Evolutionary conservation across 495 filamentous ascomycete species (phyloP).

Genomic region (Hypomontagnella monticulosa): DNA sequence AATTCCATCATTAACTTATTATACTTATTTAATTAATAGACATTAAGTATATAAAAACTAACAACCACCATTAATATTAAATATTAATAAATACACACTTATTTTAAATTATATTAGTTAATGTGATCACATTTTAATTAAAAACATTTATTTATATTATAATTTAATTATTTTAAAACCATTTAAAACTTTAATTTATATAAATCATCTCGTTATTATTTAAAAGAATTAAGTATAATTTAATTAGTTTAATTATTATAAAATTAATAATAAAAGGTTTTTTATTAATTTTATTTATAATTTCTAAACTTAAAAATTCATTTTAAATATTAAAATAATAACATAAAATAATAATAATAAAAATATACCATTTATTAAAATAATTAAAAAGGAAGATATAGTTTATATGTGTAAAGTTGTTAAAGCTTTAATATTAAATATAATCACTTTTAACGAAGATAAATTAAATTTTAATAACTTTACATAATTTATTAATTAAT

Average conservation of each 20-base stretch:
- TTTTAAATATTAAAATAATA: not conserved
- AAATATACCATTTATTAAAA: not conserved
- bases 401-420: not conserved
- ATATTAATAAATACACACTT: not conserved
- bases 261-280: not conserved
- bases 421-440: not conserved
- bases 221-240: not conserved
- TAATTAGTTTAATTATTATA: not conserved
- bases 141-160: not conserved
- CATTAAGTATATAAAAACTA: too few relatives aligned
- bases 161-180: not conserved
- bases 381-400: not conserved
- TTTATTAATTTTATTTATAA: not conserved
- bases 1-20: too few relatives aligned
- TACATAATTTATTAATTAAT: not conserved
- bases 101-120: not conserved
- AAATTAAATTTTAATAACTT: not conserved
- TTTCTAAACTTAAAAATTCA: not conserved
- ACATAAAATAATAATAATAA: not conserved
- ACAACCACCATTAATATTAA: too few relatives aligned
- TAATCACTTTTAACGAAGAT: constrained; percentile 4
- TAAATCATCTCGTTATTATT: not conserved
- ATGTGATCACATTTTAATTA: not conserved
- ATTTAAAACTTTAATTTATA: constrained; percentile 1
- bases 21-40: too few relatives aligned